A percentile compares a stretch with the other conserved stretches of the same genome.
These are phyloP conservation scores for Lomentospora prolificans DNA, from an alignment of 2,329 filamentous ascomycete genomes.

Conservation along the genomic window DNA sequence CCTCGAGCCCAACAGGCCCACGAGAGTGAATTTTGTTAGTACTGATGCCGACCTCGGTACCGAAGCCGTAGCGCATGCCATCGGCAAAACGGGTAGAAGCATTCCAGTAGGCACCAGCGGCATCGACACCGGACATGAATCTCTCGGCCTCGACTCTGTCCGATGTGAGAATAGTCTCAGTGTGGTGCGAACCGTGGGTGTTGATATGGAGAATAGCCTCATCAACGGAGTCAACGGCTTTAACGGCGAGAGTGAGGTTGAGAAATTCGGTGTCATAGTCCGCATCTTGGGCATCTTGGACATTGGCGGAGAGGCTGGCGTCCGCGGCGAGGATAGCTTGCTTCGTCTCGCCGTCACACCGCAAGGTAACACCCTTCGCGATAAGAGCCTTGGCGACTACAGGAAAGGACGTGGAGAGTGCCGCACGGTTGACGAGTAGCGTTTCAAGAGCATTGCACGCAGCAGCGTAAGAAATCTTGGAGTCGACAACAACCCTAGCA, in stretches of 20 bases:
- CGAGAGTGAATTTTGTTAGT: constrained; percentile 97
- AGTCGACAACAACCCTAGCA: constrained; percentile 70
- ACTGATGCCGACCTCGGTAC: constrained; percentile 95
- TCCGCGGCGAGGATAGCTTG: constrained; percentile 45
- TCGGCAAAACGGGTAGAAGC: constrained; percentile 89
- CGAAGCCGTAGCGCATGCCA: constrained; percentile 94
- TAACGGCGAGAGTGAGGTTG: constrained; percentile 73
- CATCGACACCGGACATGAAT: constrained; percentile 81
- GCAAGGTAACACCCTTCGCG: constrained; percentile 67
- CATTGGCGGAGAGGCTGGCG: constrained; percentile 27
- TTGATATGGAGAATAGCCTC: constrained; percentile 86
- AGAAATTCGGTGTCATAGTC: constrained; percentile 91
- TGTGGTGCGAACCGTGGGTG: constrained; percentile 83
- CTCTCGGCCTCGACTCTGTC: constrained; percentile 57
- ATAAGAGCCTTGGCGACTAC: constrained; percentile 64
- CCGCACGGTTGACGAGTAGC: constrained; percentile 69
- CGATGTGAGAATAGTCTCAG: constrained; percentile 77
- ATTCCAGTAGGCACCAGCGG: constrained; percentile 94
- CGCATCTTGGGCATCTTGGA: constrained; percentile 55
- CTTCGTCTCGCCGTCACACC: constrained; percentile 65
- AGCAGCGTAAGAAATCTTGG: constrained; percentile 89
- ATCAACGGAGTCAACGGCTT: constrained; percentile 59
- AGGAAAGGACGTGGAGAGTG: constrained; percentile 59
- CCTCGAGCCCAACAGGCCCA: constrained; percentile 88
- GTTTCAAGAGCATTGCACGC: constrained; percentile 95